These are phyloP conservation scores for Thermomucor indicae-seudaticae DNA, from an alignment of 371 early-diverging fungal genomes.

Conservation along the genomic window DNA sequence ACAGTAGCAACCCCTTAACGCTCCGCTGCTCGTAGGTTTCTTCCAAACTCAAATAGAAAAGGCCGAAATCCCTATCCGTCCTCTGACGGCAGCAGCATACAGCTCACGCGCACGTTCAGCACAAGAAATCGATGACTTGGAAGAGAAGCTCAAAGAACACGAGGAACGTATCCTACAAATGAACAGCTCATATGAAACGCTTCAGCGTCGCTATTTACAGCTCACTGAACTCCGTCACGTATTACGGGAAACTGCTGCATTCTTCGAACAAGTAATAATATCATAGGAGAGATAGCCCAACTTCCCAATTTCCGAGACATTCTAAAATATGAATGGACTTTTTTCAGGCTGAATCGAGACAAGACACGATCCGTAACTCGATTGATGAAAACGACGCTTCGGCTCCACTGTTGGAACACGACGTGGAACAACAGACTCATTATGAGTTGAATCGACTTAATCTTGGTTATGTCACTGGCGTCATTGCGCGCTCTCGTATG, in stretches of 20 bases:
- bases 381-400: constrained; percentile 54
- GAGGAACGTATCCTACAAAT: constrained; percentile 83
- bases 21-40: constrained; percentile 70
- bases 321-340: constrained; percentile 57
- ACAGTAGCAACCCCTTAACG: constrained; percentile 7
- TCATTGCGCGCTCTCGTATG: constrained; percentile 80
- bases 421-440: constrained; percentile 53
- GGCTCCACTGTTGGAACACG: constrained; percentile 60
- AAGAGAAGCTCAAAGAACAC: constrained; percentile 74
- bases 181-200: constrained; percentile 81
- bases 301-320: no score
- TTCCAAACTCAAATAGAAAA: constrained; percentile 80
- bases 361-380: constrained; percentile 52
- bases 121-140: constrained; percentile 93
- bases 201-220: constrained; percentile 83
- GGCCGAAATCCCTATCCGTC: constrained; percentile 65
- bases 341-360: constrained; percentile 49
- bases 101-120: constrained; percentile 74
- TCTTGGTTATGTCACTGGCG: constrained; percentile 85
- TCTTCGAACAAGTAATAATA: constrained; percentile 77
- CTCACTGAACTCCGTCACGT: constrained; percentile 89
- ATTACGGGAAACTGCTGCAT: constrained; percentile 79
- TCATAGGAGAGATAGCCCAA: no score
- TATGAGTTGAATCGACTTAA: constrained; percentile 40
- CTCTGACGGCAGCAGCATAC: constrained; percentile 49